Conservation (phyloP, 108 stramenopile genomes). For the Licmophora abbreviata region DNA sequence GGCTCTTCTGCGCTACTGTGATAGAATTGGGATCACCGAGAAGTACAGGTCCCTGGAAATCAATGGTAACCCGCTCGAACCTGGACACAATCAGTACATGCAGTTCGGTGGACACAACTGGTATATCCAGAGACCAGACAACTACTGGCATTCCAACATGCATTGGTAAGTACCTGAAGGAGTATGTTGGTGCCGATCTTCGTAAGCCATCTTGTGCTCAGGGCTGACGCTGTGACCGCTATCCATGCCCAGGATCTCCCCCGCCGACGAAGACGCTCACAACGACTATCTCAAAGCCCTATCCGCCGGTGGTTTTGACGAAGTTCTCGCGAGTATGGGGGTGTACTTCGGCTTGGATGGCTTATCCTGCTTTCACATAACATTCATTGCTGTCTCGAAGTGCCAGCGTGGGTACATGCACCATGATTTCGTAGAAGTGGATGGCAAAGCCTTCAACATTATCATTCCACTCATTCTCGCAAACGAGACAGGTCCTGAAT, state of each 20-base stretch:
- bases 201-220: too few species aligned
- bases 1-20: neutral
- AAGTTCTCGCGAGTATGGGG: constrained; percentile 42
- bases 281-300: constrained; percentile 32
- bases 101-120: too few species aligned
- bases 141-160: constrained; percentile 60
- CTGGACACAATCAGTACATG: too few species aligned
- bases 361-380: constrained; percentile 41
- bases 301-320: constrained; percentile 51
- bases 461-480: constrained; percentile 42
- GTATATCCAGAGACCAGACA: constrained; percentile 9
- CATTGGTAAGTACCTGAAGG: constrained; percentile 61
- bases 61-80: neutral
- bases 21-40: neutral
- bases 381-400: constrained; percentile 49
- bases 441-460: constrained; percentile 26
- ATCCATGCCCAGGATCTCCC: constrained; percentile 60
- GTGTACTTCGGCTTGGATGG: constrained; percentile 39
- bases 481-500: constrained; percentile 47
- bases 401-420: constrained; percentile 45
- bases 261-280: constrained; percentile 39
- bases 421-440: constrained; percentile 39
- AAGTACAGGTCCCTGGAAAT: neutral
- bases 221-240: too few species aligned
- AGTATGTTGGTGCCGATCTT: too few species aligned